A percentile compares a stretch with the other conserved stretches of the same genome.
phyloP scores from a whole-genome alignment of 2,329 filamentous ascomycete species.

The Microsporum canis region DNA sequence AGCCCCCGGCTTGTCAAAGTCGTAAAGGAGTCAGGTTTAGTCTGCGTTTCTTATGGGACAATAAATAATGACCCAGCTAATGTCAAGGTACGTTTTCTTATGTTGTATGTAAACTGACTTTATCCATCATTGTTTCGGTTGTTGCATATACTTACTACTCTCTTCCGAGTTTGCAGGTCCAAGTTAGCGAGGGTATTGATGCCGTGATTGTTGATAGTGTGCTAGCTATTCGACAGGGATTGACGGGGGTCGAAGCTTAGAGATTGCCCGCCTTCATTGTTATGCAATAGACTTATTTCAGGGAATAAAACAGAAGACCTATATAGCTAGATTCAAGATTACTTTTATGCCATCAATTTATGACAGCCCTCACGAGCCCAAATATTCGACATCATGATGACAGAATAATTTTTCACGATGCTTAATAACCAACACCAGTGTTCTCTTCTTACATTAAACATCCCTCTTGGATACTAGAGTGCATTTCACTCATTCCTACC shows the following conservation, averaged over 20 bases:
- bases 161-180: slow-evolving; percentile 42
- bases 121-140: neutral
- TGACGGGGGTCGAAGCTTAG: slow-evolving; percentile 43
- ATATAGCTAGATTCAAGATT: neutral
- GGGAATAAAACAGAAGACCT: neutral
- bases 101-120: neutral
- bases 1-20: slow-evolving; percentile 81
- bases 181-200: slow-evolving; percentile 92
- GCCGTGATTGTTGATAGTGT: slow-evolving; percentile 96
- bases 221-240: slow-evolving; percentile 78
- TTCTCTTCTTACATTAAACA: slow-evolving; percentile 36
- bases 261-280: neutral
- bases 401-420: neutral
- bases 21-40: slow-evolving; percentile 84
- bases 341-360: neutral
- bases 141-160: slow-evolving; percentile 1
- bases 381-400: neutral
- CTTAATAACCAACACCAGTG: neutral
- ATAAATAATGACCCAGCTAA: slow-evolving; percentile 79
- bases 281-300: neutral
- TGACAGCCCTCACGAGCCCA: too few species aligned
- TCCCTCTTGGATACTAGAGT: slow-evolving; percentile 40
- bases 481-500: slow-evolving; percentile 37
- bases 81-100: slow-evolving; percentile 58
- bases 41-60: slow-evolving; percentile 89